Evolutionary conservation across 2,329 filamentous ascomycete species (phyloP).

Genomic region (Chaetomium sp.): DNA sequence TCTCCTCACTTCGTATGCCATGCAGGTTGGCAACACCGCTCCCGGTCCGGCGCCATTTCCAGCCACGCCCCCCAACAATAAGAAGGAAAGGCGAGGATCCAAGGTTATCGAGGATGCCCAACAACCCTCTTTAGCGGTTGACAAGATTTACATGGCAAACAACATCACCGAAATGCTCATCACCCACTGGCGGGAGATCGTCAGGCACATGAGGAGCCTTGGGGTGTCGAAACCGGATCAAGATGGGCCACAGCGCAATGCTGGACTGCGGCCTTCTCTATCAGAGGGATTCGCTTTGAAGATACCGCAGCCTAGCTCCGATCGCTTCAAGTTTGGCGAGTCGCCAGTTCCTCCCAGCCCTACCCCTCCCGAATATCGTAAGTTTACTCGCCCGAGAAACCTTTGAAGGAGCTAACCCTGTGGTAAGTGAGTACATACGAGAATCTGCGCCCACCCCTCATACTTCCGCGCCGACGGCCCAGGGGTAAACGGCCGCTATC

Average conservation of each 20-base stretch:
- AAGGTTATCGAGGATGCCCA: conserved; percentile 32
- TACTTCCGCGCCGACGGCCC: conserved; percentile 31
- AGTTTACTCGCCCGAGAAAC: conserved; percentile 3
- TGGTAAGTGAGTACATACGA: neutral
- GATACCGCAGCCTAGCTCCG: neutral
- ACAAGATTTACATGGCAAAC: conserved; percentile 62
- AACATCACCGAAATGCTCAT: conserved; percentile 67
- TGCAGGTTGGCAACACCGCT: conserved; percentile 48
- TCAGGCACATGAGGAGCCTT: conserved; percentile 59
- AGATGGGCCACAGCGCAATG: conserved; percentile 17
- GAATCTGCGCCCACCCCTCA: conserved; percentile 19
- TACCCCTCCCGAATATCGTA: conserved; percentile 34
- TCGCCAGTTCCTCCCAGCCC: conserved; percentile 46
- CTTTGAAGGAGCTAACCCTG: conserved; percentile 18
- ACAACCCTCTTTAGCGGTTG: conserved; percentile 43
- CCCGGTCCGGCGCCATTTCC: conserved; percentile 49
- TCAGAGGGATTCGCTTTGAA: conserved; percentile 47
- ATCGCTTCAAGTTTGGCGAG: conserved; percentile 33
- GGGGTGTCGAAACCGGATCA: conserved; percentile 38
- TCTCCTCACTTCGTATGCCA: conserved; percentile 54
- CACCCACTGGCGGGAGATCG: conserved; percentile 64
- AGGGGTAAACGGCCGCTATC: conserved; percentile 29
- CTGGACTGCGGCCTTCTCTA: conserved; percentile 43
- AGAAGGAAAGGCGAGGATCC: conserved; percentile 45
- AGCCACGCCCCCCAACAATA: conserved; percentile 47